Evolutionary conservation across 345 rosid genomes (phyloP).

Genomic region (Eucalyptus cloeziana): DNA sequence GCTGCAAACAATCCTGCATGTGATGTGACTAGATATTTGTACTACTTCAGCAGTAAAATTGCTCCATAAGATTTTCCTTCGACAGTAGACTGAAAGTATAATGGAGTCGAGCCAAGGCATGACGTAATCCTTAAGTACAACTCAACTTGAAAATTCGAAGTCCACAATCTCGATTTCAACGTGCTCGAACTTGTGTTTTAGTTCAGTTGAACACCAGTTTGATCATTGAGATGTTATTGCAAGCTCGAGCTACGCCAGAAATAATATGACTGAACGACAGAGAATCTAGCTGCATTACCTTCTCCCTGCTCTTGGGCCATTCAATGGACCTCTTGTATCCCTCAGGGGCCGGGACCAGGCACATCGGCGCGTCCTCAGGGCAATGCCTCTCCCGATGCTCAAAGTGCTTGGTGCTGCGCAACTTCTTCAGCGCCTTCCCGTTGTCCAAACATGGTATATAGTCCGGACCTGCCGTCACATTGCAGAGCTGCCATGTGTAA

Average conservation of each 20-base stretch:
- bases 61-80: background rate
- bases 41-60: background rate
- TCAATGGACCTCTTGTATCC: constrained; percentile 57
- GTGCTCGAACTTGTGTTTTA: background rate
- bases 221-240: background rate
- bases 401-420: constrained; percentile 48
- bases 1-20: background rate
- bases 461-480: constrained; percentile 67
- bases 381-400: constrained; percentile 96
- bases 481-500: constrained; percentile 67
- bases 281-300: constrained; percentile 20
- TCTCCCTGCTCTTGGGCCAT: constrained; percentile 88
- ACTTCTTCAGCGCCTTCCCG: constrained; percentile 45
- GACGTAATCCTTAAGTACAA: background rate
- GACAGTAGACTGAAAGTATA: background rate
- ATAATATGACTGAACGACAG: background rate
- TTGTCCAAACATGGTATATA: constrained; percentile 95
- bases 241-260: background rate
- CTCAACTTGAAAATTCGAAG: background rate
- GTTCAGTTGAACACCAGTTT: background rate
- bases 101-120: background rate
- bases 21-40: background rate
- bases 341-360: constrained; percentile 56
- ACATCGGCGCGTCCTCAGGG: constrained; percentile 68
- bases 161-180: background rate